Evolutionary conservation across 306 rosid species (phyloP), one percentile per base, ranked within the genome.

Genomic region (Casuarina cunninghamiana): DNA sequence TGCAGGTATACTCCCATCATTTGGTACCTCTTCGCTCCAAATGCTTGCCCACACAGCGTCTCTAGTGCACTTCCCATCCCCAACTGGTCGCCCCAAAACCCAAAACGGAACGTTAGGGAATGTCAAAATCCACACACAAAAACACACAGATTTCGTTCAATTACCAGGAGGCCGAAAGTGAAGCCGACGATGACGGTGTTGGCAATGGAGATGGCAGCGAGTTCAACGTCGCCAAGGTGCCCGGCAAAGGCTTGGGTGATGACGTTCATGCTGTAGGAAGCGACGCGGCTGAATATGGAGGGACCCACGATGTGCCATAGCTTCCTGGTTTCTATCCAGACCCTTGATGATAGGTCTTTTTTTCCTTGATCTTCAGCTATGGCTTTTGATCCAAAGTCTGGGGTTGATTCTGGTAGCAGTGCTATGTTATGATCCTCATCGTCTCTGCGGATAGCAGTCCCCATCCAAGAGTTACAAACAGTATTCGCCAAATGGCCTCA

Each of bases 261-360:
- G 17, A 92, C 88, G 81, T 90, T 90, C 97, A 92, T 92, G 83
- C 90, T 49, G 87, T 42, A 90, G 0, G 83, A 0, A 3, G 91
- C 89, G 8, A 89, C 13, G 15, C 96, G 92, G 83, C 93, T 89
- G 86, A 92, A 84, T 63, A 92, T 92, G 17, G 96, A 75, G 12
- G 96, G 97, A 1, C 97, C 97, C 1, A 90, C 96, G 6, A 92
- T 86, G 6, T 38, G 54, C 97, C 97, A 92, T 82, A 92, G 86
- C 75, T 90, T 81, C 86, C 75, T 85, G 3, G 91, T 62, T 78
- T 92, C 97, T 0, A 78, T 9, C 88, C 95, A 92, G 5, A 92
- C 39, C 50, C 80, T 84, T 6, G 75, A 11, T 0, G 62, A 0
- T 16, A 82, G 81, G 44, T 12, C 51, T 9, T 10, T 71, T 3